These are phyloP conservation scores for Hymenoscyphus occultus DNA, from an alignment of 2,329 filamentous ascomycete species.

Conservation along the genomic window DNA sequence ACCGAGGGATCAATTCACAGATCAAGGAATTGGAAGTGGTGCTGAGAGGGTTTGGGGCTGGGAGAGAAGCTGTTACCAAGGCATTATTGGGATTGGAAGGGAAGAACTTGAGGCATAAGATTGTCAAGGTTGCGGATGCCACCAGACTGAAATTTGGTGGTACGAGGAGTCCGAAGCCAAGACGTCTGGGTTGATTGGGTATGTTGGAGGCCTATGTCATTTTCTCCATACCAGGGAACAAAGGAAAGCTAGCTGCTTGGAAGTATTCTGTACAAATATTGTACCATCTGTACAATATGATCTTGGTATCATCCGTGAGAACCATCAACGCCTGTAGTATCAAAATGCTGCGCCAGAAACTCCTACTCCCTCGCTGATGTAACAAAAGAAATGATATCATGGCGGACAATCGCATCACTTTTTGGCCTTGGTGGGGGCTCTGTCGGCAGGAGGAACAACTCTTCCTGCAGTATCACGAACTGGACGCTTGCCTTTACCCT, in stretches of 20 bases:
- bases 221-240: conserved; percentile 3
- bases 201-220: neutral
- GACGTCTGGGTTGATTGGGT: conserved; percentile 58
- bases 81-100: conserved; percentile 85
- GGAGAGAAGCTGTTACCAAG: conserved; percentile 87
- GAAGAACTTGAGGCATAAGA: conserved; percentile 67
- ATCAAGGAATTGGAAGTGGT: conserved; percentile 78
- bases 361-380: conserved; percentile 8
- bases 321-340: conserved; percentile 23
- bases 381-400: conserved; percentile 14
- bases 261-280: conserved; percentile 27
- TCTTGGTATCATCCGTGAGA: conserved; percentile 21
- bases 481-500: conserved; percentile 37
- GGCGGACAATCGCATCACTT: conserved; percentile 18
- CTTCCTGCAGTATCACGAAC: conserved; percentile 51
- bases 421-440: conserved; percentile 41
- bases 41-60: conserved; percentile 79
- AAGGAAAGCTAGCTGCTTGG: conserved; percentile 15
- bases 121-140: conserved; percentile 76
- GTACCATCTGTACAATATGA: conserved; percentile 10
- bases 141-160: conserved; percentile 96
- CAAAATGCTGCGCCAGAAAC: conserved; percentile 17
- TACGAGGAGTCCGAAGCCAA: conserved; percentile 77
- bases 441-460: conserved; percentile 50
- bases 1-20: conserved; percentile 71